Base-by-base conservation (phyloP, 768 basidiomycete genomes). In the Boletus sensibilis region DNA sequence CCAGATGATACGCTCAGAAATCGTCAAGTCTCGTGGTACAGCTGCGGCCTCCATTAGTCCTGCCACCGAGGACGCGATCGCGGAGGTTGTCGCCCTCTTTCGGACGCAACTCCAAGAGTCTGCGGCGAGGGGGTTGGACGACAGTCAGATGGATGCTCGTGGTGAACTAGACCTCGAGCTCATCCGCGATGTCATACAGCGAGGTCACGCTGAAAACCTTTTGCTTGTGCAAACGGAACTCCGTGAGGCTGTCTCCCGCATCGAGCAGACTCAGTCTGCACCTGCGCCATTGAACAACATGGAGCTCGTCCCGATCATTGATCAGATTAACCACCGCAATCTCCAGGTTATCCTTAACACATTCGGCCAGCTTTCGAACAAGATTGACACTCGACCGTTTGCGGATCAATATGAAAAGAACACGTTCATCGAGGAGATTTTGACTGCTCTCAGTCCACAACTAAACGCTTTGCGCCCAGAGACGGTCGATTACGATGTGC, bases 121-220 rank as follows among this genome's bases (percentile, higher is more conserved):
- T 9, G 83, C 85, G 0, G 75, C 76, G 8, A 78, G 79, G 43
- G 78, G 79, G 20, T 58, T 80, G 47, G 86, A 88, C 21, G 84
- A 86, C 53, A 81, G 79, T 57, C 84, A 82, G 62, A 75, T 82
- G 73, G 88, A 90, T 63, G 88, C 86, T 23, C 82, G 83, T 31
- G 88, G 87, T 20, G 90, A 92, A 60, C 72, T 91, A 25, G 90
- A 92, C 71, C 84, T 90, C 67, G 86, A 90, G 65, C 74, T 90
- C 58, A 79, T 93, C 65, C 86, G 81, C 64, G 83, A 84, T 56
- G 75, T 85, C 37, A 75, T 93, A 21, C 82, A 89, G 59, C 81
- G 88, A 61, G 82, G 84, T 13, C 85, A 90, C 35, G 76, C 80
- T 38, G 83, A 88, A 55, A 71, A 84, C n/a, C 72, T 85, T 1